Evolutionary conservation across 768 basidiomycete genomes (phyloP).

Genomic region (Suillus paluster): DNA sequence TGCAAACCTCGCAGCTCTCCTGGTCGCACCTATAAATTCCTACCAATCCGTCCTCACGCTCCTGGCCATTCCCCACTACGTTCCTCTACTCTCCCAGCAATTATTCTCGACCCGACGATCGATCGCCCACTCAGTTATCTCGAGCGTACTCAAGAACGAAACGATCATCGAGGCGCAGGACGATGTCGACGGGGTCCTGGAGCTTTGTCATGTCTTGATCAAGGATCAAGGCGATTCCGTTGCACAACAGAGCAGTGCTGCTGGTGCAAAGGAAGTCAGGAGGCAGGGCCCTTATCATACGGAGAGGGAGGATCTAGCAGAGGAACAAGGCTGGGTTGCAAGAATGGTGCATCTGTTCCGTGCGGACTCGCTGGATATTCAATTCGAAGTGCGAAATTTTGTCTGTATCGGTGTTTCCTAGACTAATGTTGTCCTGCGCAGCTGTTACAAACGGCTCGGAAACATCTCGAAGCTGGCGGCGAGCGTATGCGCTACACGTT

Average conservation of each 20-base stretch:
- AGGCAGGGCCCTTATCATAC: slow-evolving; percentile 62
- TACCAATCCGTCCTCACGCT: slow-evolving; percentile 95
- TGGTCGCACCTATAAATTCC: slow-evolving; percentile 93
- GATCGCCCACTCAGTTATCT: slow-evolving; percentile 93
- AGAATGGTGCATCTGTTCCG: slow-evolving; percentile 97
- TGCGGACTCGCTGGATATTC: slow-evolving; percentile 82
- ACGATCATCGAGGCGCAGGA: slow-evolving; percentile 93
- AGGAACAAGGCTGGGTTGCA: slow-evolving; percentile 99
- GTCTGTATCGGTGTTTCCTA: too few species aligned
- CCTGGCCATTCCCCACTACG: slow-evolving; percentile 93
- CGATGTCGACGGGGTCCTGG: slow-evolving; percentile 94
- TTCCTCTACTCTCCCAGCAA: slow-evolving; percentile 80
- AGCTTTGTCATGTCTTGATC: slow-evolving; percentile 90
- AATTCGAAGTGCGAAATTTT: slow-evolving; percentile 79
- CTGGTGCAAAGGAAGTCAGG: slow-evolving; percentile 47
- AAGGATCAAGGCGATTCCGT: slow-evolving; percentile 75
- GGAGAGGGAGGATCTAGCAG: slow-evolving; percentile 91
- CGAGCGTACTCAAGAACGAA: slow-evolving; percentile 95
- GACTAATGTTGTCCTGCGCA: slow-evolving; percentile 30
- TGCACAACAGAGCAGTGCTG: slow-evolving; percentile 31
- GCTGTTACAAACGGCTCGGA: slow-evolving; percentile 90
- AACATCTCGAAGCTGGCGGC: slow-evolving; percentile 89
- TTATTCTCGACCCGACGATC: slow-evolving; percentile 89
- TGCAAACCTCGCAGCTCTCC: slow-evolving; percentile 86
- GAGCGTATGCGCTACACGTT: slow-evolving; percentile 97